Evolutionary conservation across 192 early-diverging fungal species (phyloP).

Genomic region (Rhizophagus sp.): DNA sequence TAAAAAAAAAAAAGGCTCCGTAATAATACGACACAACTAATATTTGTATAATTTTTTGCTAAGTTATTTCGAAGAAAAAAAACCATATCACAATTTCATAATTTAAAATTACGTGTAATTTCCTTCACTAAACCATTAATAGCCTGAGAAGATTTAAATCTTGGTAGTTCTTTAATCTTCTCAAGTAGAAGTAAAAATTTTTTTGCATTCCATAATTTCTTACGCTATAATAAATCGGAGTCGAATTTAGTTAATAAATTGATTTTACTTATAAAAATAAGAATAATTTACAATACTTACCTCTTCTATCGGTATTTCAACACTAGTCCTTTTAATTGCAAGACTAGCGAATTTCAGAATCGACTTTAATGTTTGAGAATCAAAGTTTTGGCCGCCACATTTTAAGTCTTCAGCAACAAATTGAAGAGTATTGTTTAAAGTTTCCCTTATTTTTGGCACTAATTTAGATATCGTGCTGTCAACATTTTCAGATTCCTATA

Average conservation of each 20-base stretch:
- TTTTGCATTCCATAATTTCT: neutral
- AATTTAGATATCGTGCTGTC: neutral
- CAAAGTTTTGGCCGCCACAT: constrained; percentile 1
- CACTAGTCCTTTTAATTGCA: constrained; percentile 1
- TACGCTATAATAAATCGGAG: neutral
- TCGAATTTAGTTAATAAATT: neutral
- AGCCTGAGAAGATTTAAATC: neutral
- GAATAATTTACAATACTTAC: neutral
- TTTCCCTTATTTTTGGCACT: neutral
- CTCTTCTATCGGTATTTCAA: neutral
- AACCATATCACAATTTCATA: too few species aligned
- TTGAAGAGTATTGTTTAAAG: neutral
- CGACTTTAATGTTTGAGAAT: constrained; percentile 8
- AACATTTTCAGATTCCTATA: neutral
- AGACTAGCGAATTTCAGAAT: neutral
- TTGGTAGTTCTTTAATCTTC: constrained; percentile 17
- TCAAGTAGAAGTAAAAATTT: neutral
- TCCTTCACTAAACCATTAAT: neutral
- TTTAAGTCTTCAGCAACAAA: neutral
- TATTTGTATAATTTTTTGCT: too few species aligned
- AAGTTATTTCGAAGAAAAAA: too few species aligned
- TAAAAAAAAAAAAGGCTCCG: too few species aligned
- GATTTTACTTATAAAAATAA: neutral
- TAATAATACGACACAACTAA: too few species aligned
- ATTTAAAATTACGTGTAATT: neutral